These are phyloP conservation scores for Nicotiana obtusifolia DNA, from an alignment of 257 asterid genomes.

Conservation along the genomic window DNA sequence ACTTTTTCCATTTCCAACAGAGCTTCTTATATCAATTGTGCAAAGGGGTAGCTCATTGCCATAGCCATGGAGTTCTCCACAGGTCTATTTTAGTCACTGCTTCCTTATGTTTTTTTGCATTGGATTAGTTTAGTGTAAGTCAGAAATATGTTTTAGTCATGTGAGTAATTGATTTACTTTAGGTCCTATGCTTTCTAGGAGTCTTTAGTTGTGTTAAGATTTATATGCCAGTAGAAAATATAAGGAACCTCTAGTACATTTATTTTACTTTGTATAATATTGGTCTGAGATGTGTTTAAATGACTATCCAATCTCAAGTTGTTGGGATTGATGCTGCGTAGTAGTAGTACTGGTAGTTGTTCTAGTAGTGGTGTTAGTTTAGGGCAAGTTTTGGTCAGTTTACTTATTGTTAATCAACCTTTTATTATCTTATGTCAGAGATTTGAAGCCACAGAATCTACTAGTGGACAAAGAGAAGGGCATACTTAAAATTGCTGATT, in stretches of 20 bases:
- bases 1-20: neutral
- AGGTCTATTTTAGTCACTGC: slow-evolving; percentile 15
- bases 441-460: slow-evolving; percentile 91
- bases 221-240: too few species aligned
- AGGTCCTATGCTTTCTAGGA: too few species aligned
- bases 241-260: too few species aligned
- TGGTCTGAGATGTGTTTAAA: neutral
- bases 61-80: slow-evolving; percentile 93
- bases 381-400: neutral
- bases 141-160: too few species aligned
- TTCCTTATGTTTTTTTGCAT: too few species aligned
- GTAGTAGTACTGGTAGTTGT: too few species aligned
- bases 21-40: slow-evolving; percentile 80
- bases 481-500: slow-evolving; percentile 87
- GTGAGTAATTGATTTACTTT: too few species aligned
- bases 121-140: too few species aligned
- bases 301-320: too few species aligned
- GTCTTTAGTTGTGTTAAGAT: too few species aligned
- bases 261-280: too few species aligned
- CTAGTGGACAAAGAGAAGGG: slow-evolving; percentile 90
- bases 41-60: slow-evolving; percentile 93
- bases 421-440: slow-evolving; percentile 17
- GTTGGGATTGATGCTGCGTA: neutral
- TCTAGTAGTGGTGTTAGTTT: neutral
- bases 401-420: neutral